Conservation (phyloP, 1,284 basidiomycete species). For the Irpex rosettiformis region DNA sequence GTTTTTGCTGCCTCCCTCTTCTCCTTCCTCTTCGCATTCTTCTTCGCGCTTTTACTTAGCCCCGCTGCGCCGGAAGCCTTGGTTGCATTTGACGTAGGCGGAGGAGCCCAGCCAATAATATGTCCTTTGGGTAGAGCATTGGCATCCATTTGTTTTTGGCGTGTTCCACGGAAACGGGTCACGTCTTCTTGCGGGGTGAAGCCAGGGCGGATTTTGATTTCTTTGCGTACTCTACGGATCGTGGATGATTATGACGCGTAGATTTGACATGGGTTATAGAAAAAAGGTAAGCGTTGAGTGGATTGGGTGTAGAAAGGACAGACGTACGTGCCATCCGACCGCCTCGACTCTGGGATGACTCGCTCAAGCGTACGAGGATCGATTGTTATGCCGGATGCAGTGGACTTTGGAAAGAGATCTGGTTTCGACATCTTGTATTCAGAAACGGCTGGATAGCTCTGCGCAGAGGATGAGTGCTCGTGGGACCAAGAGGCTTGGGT, state of each 20-base stretch:
- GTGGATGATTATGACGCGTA: neutral
- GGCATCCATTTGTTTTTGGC: constrained; percentile 69
- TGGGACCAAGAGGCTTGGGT: no score
- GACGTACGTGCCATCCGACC: constrained; percentile 88
- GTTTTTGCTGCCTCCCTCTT: constrained; percentile 53
- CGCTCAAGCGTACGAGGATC: constrained; percentile 83
- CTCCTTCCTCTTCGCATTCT: constrained; percentile 76
- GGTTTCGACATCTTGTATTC: constrained; percentile 64
- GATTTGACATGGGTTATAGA: no score
- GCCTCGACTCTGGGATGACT: constrained; percentile 80
- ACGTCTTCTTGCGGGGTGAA: constrained; percentile 96
- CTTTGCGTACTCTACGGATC: constrained; percentile 72
- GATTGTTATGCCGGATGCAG: constrained; percentile 77
- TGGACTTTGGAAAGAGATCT: constrained; percentile 65
- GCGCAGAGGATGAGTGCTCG: neutral
- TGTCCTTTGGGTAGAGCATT: constrained; percentile 67
- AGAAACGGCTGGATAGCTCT: neutral
- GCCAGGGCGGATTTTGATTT: constrained; percentile 88
- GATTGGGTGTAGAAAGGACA: no score
- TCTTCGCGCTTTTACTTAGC: no score
- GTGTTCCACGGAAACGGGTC: constrained; percentile 73
- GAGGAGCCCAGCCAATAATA: constrained; percentile 76
- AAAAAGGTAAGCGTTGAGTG: no score
- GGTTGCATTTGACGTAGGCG: constrained; percentile 30
- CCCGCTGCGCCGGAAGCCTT: constrained; percentile 21